Base-by-base conservation (phyloP, 78 protist species). In the Speleostelium caveatum region DNA sequence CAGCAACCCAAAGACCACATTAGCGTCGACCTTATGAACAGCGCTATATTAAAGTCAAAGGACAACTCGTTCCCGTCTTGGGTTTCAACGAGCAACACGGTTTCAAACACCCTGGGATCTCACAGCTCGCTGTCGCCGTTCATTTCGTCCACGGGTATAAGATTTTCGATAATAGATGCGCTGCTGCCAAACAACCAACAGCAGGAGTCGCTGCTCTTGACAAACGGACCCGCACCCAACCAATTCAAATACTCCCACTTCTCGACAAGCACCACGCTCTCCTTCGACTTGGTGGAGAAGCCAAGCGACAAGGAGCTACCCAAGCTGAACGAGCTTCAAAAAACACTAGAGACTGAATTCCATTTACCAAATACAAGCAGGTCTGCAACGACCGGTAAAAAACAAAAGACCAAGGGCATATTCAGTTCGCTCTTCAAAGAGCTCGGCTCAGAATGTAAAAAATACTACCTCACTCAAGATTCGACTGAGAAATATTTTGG, bases 21-120 rank as follows among this genome's bases (percentile, higher is more conserved):
- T 49, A 49, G 55, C 8, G 12, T 49, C 12, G 55, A 58, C 16
- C 63, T n/a, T 4, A 14, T 19, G 16, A 8, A 19, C 7, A 6
- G 16, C 16, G 51, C 19, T 33, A 72, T 10, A 4, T 51, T 72
- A 14, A 45, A 58, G 30, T 60, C 42, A 21, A 72, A 56, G 33
- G 59, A 72, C 22, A 51, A 72, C 51, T 21, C 65, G 21, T 72
- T 72, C 21, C 78, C 78, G 32, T 32, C 66, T 24, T 72, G 59
- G 61, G 28, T 51, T 28, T 59, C 75, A 4, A 55, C 28, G 26
- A 33, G 28, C 28, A 69, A 69, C 28, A 42, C 36, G 36, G 36
- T 42, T 69, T 42, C 75, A 38, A 42, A 69, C 28, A 45, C 42
- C 17, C 75, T 42, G 24, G 75, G 53, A 28, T 69, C 75, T 14